A percentile compares a stretch with the other conserved stretches of the same genome.
phyloP scores from a whole-genome alignment of 768 basidiomycete genomes.

The Panellus pusillus region DNA sequence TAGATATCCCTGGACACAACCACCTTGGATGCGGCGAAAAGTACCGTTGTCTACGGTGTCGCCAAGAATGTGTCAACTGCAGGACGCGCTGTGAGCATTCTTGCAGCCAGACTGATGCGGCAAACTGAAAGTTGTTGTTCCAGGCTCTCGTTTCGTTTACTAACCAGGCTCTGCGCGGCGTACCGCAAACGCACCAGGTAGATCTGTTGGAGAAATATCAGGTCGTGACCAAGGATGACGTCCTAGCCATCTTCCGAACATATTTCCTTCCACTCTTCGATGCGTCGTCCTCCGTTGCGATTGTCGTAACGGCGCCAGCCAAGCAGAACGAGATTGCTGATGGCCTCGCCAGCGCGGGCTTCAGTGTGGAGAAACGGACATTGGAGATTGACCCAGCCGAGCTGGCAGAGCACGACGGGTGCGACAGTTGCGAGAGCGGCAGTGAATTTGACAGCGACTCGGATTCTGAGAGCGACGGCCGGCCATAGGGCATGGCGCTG shows the following conservation, averaged over 20 bases:
- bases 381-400: constrained; percentile 62
- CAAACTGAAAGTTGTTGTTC: constrained; percentile 12
- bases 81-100: constrained; percentile 71
- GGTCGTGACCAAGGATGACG: constrained; percentile 76
- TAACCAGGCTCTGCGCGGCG: constrained; percentile 89
- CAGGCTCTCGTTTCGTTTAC: constrained; percentile 82
- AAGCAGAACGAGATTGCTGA: constrained; percentile 72
- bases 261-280: constrained; percentile 88
- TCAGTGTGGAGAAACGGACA: constrained; percentile 70
- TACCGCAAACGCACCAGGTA: constrained; percentile 58
- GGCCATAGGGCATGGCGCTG: constrained; percentile 1
- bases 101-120: neutral
- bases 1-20: constrained; percentile 82
- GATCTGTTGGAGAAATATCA: constrained; percentile 34
- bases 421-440: constrained; percentile 36
- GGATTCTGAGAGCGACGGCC: constrained; percentile 22
- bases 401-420: constrained; percentile 38
- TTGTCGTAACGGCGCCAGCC: constrained; percentile 80
- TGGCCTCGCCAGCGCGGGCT: constrained; percentile 68
- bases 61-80: constrained; percentile 82
- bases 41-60: constrained; percentile 83
- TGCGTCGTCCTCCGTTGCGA: constrained; percentile 70
- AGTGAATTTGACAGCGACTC: constrained; percentile 30
- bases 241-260: constrained; percentile 63
- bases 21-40: constrained; percentile 87